Evolutionary conservation across 2,329 filamentous ascomycete genomes (phyloP), one percentile per base, ranked within the genome.

Genomic region (Trichophyton benhamiae): DNA sequence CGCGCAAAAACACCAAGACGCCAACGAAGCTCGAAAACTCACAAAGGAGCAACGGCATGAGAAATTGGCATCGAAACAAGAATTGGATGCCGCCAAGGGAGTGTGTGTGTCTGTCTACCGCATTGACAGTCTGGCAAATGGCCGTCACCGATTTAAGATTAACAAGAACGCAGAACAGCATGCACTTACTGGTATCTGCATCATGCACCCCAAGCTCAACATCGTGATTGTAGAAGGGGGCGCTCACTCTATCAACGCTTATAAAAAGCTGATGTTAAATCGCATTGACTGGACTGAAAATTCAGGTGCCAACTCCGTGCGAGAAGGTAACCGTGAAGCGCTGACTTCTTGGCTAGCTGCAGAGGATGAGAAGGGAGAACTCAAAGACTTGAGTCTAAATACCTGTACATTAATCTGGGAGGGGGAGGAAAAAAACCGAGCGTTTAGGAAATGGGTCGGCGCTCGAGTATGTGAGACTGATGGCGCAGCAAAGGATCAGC

Each of bases 261-360:
- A 92, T 79, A 90, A 88, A 73, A 96, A 96, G 72, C 80, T 99
- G 33, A 91, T 99, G 89, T 79, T 95, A 49, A 87, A 92, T 67
- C 90, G 94, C 57, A 91, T 97, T 69, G 87, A 95, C 73, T 99
- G 95, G 94, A 88, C 87, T 1, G 91, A 97, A 71, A 96, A 95
- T 67, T 82, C 84, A 0, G 85, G 85, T 1, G 86, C 91, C 0
- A 80, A 84, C 48, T 80, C 69, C 8, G 76, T 74, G 36, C 74
- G 76, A 60, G 77, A 85, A 63, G 81, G 80, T 42, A 86, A 85
- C 62, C 79, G 81, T 61, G 83, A 82, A 62, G 81, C 82, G 1
- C 79, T 85, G 55, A 84, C 85, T 17, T 72, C 79, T 52, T 96
- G 91, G 90, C 79, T 96, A 57, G 83, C 86, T 63, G 85, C 89